phyloP scores from a whole-genome alignment of 139 green algal species.

The Auxenochlorella protothecoides region DNA sequence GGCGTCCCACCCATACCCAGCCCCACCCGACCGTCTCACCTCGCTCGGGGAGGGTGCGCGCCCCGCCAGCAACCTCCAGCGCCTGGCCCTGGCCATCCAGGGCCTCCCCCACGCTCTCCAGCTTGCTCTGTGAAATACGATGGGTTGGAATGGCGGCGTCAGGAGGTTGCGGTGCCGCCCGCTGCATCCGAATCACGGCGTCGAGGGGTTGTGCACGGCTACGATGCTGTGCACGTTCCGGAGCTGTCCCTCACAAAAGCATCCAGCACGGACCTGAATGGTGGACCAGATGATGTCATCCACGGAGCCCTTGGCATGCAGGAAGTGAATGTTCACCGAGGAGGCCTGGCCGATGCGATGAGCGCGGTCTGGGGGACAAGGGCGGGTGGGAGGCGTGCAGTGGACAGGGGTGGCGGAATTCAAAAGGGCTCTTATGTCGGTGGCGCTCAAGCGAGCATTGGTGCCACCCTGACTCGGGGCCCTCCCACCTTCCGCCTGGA shows the following conservation, averaged over 20 bases:
- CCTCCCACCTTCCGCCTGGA: slow-evolving; percentile 39
- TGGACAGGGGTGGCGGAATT: background rate
- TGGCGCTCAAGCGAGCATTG: too few relatives aligned
- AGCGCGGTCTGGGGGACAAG: slow-evolving; percentile 29
- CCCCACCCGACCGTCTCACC: background rate
- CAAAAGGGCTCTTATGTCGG: too few relatives aligned
- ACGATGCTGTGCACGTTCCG: too few relatives aligned
- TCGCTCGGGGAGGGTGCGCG: slow-evolving; percentile 4
- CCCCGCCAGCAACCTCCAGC: slow-evolving; percentile 19
- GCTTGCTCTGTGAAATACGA: slow-evolving; percentile 41
- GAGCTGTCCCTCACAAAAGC: too few relatives aligned
- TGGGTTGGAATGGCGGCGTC: too few relatives aligned
- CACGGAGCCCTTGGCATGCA: slow-evolving; percentile 61
- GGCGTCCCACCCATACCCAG: background rate
- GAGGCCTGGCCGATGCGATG: slow-evolving; percentile 59
- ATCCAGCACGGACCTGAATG: slow-evolving; percentile 3
- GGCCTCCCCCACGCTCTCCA: slow-evolving; percentile 63
- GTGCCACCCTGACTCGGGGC: background rate
- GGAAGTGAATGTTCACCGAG: slow-evolving; percentile 61
- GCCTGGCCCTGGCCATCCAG: slow-evolving; percentile 39
- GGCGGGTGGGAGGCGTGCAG: background rate
- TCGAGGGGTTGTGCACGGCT: too few relatives aligned
- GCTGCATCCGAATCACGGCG: too few relatives aligned
- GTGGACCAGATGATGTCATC: slow-evolving; percentile 80
- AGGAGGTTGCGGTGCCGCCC: too few relatives aligned